These are phyloP conservation scores for Solanum chiquidenum DNA, from an alignment of 257 asterid species.

Conservation along the genomic window DNA sequence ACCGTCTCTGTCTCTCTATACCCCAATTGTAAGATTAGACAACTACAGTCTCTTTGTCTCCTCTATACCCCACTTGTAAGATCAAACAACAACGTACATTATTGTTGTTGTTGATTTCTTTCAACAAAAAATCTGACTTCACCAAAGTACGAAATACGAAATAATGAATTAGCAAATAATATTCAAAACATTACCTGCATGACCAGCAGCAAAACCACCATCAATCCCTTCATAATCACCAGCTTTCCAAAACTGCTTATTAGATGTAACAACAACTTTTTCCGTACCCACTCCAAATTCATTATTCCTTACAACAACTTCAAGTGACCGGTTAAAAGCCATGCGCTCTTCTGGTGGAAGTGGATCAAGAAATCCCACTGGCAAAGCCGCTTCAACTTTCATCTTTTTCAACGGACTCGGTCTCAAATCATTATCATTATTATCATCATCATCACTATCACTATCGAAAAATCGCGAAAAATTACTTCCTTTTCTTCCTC, in stretches of 20 bases:
- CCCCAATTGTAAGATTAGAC: no score
- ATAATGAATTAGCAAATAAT: not conserved
- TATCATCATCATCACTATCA: not conserved
- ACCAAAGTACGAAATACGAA: not conserved
- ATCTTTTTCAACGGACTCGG: slow-evolving; percentile 20
- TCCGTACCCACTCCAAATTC: not conserved
- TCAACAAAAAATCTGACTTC: not conserved
- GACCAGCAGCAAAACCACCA: slow-evolving; percentile 10
- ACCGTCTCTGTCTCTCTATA: not conserved
- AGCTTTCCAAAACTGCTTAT: slow-evolving; percentile 73
- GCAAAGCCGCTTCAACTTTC: slow-evolving; percentile 23
- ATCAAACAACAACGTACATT: no score
- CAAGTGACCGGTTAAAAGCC: not conserved
- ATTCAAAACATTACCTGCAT: not conserved
- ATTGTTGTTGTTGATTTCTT: no score
- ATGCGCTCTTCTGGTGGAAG: slow-evolving; percentile 14
- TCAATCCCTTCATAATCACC: slow-evolving; percentile 47
- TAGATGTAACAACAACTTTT: not conserved
- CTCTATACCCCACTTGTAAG: not conserved
- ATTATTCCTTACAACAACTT: not conserved
- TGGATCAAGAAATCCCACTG: slow-evolving; percentile 68
- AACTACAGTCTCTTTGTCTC: rapidly evolving
- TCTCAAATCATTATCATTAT: not conserved
- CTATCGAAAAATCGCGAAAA: not conserved
- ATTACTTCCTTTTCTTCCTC: not conserved